These are phyloP conservation scores for Potentilla sterilis DNA, from an alignment of 306 rosid species.

Conservation along the genomic window DNA sequence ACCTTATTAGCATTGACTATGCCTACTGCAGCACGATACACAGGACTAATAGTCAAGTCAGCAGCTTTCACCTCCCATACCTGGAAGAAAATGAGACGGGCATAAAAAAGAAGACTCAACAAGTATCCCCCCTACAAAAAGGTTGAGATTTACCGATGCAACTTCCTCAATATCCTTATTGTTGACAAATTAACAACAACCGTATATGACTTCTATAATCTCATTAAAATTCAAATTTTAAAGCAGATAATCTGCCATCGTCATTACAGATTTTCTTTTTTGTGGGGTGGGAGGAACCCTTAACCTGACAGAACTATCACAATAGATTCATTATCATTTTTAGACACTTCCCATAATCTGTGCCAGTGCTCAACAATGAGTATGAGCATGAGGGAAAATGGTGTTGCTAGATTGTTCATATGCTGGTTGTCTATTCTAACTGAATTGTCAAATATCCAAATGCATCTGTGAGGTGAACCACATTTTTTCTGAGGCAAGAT, in stretches of 20 bases:
- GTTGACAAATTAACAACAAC: neutral
- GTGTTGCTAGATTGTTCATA: neutral
- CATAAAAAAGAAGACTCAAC: slow-evolving; percentile 1
- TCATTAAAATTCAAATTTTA: neutral
- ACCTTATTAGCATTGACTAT: slow-evolving; percentile 77
- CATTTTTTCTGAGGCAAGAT: too few relatives aligned
- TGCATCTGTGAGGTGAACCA: neutral
- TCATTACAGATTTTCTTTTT: neutral
- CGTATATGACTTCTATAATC: neutral
- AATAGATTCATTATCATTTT: neutral
- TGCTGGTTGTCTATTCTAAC: neutral
- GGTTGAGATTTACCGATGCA: neutral
- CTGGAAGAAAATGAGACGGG: slow-evolving; percentile 30
- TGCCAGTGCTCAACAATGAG: neutral
- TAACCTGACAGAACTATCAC: neutral
- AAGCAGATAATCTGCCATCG: neutral
- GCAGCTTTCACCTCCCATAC: slow-evolving; percentile 99
- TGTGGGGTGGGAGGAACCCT: neutral
- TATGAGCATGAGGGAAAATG: neutral
- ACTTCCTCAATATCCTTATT: neutral
- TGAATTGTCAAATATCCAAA: neutral
- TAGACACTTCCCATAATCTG: neutral
- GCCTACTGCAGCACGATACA: slow-evolving; percentile 87
- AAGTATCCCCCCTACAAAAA: neutral
- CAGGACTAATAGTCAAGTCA: slow-evolving; percentile 91